phyloP scores from a whole-genome alignment of 73 alveolate species.

The Paramecium octaurelia region DNA sequence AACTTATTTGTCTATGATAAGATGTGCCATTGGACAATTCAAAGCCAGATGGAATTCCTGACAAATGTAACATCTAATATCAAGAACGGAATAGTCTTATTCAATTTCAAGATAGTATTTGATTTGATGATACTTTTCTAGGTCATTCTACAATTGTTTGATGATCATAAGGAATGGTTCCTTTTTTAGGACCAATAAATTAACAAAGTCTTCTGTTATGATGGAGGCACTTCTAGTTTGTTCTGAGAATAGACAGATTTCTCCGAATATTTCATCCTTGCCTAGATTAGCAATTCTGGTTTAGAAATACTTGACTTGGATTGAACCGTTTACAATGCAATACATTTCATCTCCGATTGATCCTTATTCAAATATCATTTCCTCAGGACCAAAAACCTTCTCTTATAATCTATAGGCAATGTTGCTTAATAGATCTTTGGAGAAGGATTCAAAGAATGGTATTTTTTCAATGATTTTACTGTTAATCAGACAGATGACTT shows the following conservation, averaged over 20 bases:
- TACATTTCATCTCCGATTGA: neutral
- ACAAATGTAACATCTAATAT: neutral
- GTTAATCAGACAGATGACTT: neutral
- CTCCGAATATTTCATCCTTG: neutral
- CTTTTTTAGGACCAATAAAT: neutral
- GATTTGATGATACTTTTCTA: constrained; percentile 18
- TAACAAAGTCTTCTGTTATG: neutral
- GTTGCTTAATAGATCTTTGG: neutral
- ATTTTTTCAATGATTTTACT: neutral
- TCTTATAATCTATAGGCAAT: neutral
- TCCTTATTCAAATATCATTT: neutral
- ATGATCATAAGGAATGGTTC: neutral
- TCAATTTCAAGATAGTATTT: neutral
- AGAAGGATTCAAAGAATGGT: neutral
- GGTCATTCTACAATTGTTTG: neutral
- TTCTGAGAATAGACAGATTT: neutral
- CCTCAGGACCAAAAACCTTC: constrained; percentile 12
- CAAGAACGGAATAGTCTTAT: neutral
- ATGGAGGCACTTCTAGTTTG: neutral
- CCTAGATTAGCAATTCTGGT: neutral
- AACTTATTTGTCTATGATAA: neutral
- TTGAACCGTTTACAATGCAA: neutral
- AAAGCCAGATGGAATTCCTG: neutral
- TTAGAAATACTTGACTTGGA: neutral
- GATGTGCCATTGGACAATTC: constrained; percentile 14